These are phyloP conservation scores for Pseudopyricularia javanii DNA, from an alignment of 2,329 filamentous ascomycete genomes.

Conservation along the genomic window DNA sequence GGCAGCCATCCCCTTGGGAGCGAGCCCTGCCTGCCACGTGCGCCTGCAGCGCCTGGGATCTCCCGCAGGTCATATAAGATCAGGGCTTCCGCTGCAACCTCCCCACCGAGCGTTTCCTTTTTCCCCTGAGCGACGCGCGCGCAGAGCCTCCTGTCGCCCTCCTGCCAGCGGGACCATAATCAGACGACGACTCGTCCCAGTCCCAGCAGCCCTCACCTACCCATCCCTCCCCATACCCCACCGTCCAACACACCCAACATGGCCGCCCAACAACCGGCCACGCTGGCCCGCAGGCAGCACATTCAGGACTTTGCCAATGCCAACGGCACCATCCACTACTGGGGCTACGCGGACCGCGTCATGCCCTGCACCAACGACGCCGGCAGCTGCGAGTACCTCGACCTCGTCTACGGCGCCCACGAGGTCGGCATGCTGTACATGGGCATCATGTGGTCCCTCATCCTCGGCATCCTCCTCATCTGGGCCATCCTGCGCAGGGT, in stretches of 20 bases:
- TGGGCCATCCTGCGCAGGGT: conserved; percentile 23
- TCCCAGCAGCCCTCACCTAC: too few relatives aligned
- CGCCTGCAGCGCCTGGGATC: background rate
- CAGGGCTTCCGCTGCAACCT: background rate
- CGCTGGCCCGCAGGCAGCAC: conserved; percentile 11
- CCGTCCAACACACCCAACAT: background rate
- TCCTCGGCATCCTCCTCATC: conserved; percentile 28
- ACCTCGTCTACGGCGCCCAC: conserved; percentile 35
- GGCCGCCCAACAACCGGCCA: background rate
- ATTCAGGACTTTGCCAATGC: conserved; percentile 28
- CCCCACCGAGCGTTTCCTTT: background rate
- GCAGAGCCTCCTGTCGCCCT: background rate
- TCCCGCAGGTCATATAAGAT: background rate
- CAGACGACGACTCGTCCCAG: background rate
- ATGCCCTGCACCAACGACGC: conserved; percentile 31
- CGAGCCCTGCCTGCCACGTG: background rate
- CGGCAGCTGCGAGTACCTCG: conserved; percentile 37
- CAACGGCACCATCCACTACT: conserved; percentile 25
- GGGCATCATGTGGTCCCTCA: conserved; percentile 35
- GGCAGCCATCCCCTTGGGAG: background rate
- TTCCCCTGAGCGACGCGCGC: background rate
- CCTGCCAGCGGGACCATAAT: background rate
- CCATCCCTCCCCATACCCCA: too few relatives aligned
- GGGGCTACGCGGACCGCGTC: conserved; percentile 32
- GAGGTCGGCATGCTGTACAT: conserved; percentile 36